These are phyloP conservation scores for Gamsiella multidivaricata DNA, from an alignment of 192 early-diverging fungal genomes.

Conservation along the genomic window DNA sequence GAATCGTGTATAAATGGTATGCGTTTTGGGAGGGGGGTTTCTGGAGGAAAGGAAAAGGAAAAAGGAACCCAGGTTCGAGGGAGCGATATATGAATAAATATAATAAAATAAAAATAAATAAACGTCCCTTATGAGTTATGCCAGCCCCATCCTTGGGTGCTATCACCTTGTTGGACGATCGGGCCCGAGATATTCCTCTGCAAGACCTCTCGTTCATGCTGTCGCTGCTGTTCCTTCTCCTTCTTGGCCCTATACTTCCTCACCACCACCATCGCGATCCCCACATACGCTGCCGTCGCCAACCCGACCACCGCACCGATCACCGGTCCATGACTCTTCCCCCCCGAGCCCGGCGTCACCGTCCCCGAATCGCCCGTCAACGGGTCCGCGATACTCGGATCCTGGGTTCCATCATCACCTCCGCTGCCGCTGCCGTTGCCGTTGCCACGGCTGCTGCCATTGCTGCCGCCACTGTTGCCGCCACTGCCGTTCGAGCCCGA, in stretches of 20 bases:
- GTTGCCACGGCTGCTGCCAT: not conserved
- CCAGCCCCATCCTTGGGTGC: slow-evolving; percentile 39
- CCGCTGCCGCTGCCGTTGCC: slow-evolving; percentile 8
- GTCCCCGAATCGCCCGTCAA: slow-evolving; percentile 12
- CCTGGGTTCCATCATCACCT: too few species aligned
- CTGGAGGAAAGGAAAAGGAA: not conserved
- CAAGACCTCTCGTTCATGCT: slow-evolving; percentile 17
- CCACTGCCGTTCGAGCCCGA: not conserved
- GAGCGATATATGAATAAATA: not conserved
- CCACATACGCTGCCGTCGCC: slow-evolving; percentile 30
- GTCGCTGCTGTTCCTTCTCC: slow-evolving; percentile 8
- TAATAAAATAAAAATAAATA: not conserved
- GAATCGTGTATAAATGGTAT: too few species aligned
- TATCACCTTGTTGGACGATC: slow-evolving; percentile 1
- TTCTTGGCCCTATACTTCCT: slow-evolving; percentile 6
- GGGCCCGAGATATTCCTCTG: slow-evolving; percentile 28
- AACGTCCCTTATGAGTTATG: too few species aligned
- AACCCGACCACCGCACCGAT: slow-evolving; percentile 27
- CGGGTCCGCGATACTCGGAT: too few species aligned
- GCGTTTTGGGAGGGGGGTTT: too few species aligned
- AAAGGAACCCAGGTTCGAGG: not conserved
- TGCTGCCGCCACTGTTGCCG: not conserved
- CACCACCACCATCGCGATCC: slow-evolving; percentile 33
- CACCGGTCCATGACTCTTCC: not conserved
- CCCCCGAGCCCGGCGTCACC: not conserved